phyloP scores from a whole-genome alignment of 2,329 filamentous ascomycete species.

The Fusarium falciforme region DNA sequence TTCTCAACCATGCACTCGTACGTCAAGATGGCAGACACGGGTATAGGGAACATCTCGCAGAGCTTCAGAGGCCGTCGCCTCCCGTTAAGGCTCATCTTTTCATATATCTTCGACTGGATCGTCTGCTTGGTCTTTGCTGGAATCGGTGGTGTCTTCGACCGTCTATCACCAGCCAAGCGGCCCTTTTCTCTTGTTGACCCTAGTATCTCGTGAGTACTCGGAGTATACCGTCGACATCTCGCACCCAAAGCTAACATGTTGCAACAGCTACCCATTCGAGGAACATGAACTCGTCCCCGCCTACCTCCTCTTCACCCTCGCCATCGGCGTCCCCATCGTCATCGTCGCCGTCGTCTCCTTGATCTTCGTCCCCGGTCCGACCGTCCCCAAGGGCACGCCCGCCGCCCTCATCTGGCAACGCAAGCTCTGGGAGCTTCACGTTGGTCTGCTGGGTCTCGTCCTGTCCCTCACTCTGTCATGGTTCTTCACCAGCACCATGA shows the following conservation, averaged over 20 bases:
- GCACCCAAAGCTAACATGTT: constrained; percentile 8
- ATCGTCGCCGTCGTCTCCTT: constrained; percentile 77
- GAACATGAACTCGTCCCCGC: constrained; percentile 78
- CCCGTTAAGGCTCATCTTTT: constrained; percentile 60
- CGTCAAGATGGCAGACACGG: constrained; percentile 42
- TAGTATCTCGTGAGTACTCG: constrained; percentile 73
- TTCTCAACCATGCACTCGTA: constrained; percentile 32
- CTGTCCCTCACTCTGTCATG: constrained; percentile 78
- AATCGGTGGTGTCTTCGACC: constrained; percentile 69
- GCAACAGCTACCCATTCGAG: constrained; percentile 73
- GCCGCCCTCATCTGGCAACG: constrained; percentile 77
- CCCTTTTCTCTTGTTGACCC: constrained; percentile 79
- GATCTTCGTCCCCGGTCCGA: constrained; percentile 77
- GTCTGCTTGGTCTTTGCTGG: constrained; percentile 70
- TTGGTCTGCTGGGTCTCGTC: constrained; percentile 84
- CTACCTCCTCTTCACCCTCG: constrained; percentile 72
- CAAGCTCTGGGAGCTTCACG: constrained; percentile 92
- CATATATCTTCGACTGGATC: constrained; percentile 81
- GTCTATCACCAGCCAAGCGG: constrained; percentile 71
- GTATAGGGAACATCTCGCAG: constrained; percentile 19
- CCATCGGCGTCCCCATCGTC: constrained; percentile 71
- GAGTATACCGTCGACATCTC: not conserved
- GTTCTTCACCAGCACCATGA: constrained; percentile 87
- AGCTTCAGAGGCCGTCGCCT: constrained; percentile 39
- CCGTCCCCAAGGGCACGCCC: constrained; percentile 71